phyloP scores from a whole-genome alignment of 768 basidiomycete genomes.

The Clathrus columnatus region DNA sequence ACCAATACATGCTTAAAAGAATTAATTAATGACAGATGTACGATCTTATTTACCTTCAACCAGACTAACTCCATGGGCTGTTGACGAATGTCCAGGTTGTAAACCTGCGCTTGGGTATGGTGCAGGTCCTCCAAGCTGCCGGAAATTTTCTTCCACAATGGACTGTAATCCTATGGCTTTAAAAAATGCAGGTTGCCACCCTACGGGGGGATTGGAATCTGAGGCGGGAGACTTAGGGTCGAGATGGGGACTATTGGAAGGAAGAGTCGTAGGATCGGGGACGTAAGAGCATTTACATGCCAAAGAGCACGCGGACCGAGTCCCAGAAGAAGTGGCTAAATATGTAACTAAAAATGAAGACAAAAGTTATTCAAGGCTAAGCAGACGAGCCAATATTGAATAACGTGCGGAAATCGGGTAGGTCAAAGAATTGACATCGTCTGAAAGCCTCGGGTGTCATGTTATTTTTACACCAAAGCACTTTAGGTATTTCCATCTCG shows the following conservation, averaged over 20 bases:
- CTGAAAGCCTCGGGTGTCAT: constrained; percentile 68
- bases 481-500: constrained; percentile 98
- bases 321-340: constrained; percentile 62
- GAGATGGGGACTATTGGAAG: constrained; percentile 3
- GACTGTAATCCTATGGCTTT: constrained; percentile 69
- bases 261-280: constrained; percentile 39
- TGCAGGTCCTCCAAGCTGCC: constrained; percentile 54
- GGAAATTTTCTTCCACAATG: constrained; percentile 59
- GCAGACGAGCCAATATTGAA: neutral
- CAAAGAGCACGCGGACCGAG: constrained; percentile 84
- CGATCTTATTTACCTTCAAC: neutral
- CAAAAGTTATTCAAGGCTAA: neutral
- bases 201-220: constrained; percentile 26
- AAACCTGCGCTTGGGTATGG: neutral
- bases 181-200: constrained; percentile 91
- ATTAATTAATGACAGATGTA: neutral
- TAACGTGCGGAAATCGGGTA: constrained; percentile 68
- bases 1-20: constrained; percentile 1
- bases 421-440: constrained; percentile 76
- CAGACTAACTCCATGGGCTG: neutral
- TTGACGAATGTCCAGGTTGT: constrained; percentile 1
- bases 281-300: constrained; percentile 96
- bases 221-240: neutral
- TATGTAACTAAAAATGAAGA: constrained; percentile 53
- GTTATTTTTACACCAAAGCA: constrained; percentile 89